A percentile compares a stretch with the other conserved stretches of the same genome.
These are phyloP conservation scores for Umbellularia californica DNA, from an alignment of 164 flowering plant genomes.

Conservation along the genomic window DNA sequence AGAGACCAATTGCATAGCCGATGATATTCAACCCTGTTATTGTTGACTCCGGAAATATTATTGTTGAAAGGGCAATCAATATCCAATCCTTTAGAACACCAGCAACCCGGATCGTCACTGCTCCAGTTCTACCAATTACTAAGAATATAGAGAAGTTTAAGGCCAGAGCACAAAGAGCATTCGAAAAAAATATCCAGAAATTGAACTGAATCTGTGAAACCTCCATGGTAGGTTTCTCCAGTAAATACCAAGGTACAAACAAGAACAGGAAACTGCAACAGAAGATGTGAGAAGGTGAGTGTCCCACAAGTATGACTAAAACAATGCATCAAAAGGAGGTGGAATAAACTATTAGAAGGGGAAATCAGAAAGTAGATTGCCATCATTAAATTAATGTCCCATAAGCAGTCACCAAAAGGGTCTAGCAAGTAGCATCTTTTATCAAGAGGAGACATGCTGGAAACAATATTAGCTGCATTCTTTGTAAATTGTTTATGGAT, in stretches of 20 bases:
- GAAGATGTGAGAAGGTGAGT: not conserved
- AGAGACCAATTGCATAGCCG: slow-evolving; percentile 90
- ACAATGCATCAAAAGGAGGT: no score
- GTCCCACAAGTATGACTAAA: no score
- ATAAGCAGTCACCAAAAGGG: no score
- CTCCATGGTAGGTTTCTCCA: slow-evolving; percentile 84
- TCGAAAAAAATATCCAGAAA: slow-evolving; percentile 92
- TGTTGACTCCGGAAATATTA: slow-evolving; percentile 89
- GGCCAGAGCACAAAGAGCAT: slow-evolving; percentile 88
- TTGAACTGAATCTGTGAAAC: slow-evolving; percentile 86
- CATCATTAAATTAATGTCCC: no score
- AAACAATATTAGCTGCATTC: no score
- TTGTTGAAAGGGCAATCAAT: slow-evolving; percentile 91
- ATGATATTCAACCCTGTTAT: slow-evolving; percentile 85
- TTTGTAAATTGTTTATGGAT: no score
- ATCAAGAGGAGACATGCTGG: no score
- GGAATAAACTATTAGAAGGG: no score
- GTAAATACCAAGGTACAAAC: slow-evolving; percentile 80
- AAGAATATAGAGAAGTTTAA: slow-evolving; percentile 92
- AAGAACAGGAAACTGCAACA: slow-evolving; percentile 84
- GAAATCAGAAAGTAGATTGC: no score
- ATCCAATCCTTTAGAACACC: slow-evolving; percentile 99
- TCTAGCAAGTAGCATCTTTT: no score
- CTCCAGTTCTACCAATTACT: slow-evolving; percentile 96
- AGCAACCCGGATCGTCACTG: slow-evolving; percentile 94